Conservation (phyloP, 2,329 filamentous ascomycete species). For the Purpureocillium lavendulum region DNA sequence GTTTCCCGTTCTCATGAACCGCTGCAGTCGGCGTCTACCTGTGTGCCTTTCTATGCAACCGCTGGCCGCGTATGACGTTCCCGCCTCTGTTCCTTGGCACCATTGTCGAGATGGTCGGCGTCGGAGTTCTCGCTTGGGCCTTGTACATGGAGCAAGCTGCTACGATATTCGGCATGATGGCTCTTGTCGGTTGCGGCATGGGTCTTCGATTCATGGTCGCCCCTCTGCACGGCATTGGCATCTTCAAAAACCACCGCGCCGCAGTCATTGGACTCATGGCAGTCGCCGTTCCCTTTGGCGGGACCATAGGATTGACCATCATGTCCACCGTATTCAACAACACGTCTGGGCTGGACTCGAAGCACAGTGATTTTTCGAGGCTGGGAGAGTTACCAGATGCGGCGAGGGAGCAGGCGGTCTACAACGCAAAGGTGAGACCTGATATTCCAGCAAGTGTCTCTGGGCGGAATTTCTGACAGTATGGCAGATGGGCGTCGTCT, state of each 20-base stretch:
- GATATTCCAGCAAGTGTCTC: not conserved
- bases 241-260: constrained; percentile 50
- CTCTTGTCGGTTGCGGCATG: constrained; percentile 52
- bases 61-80: constrained; percentile 54
- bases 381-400: constrained; percentile 9
- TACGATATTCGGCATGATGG: constrained; percentile 59
- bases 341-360: constrained; percentile 19
- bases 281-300: constrained; percentile 54
- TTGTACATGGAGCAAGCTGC: constrained; percentile 37
- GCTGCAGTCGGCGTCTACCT: constrained; percentile 42
- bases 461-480: not conserved
- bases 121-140: constrained; percentile 50
- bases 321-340: constrained; percentile 67
- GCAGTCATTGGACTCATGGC: constrained; percentile 51
- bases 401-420: constrained; percentile 9
- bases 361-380: constrained; percentile 14
- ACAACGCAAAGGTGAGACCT: constrained; percentile 16
- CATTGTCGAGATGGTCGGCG: constrained; percentile 47
- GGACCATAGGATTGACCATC: constrained; percentile 55
- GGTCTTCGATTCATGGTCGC: constrained; percentile 59
- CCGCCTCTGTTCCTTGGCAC: constrained; percentile 47
- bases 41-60: constrained; percentile 52
- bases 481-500: constrained; percentile 46
- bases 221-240: constrained; percentile 53
- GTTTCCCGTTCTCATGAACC: not conserved